A percentile compares a stretch with the other conserved stretches of the same genome.
phyloP scores from a whole-genome alignment of 208 protist genomes.

The Zelonia costaricensis region DNA sequence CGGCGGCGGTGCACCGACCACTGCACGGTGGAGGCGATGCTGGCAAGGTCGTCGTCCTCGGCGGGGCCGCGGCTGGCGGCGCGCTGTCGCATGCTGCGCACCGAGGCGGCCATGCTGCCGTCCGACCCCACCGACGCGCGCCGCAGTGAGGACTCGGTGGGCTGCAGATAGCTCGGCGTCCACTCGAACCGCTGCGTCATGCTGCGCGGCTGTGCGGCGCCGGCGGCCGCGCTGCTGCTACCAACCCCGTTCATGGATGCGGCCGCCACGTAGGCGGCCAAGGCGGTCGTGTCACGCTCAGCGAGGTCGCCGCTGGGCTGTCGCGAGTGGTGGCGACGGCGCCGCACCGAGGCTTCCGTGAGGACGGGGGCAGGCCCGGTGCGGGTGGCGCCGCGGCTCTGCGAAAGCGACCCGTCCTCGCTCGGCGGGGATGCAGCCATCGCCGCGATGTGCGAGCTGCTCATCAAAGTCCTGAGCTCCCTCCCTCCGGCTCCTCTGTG shows the following conservation, averaged over 20 bases:
- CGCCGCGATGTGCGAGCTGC: too few species aligned
- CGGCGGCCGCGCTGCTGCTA: not conserved
- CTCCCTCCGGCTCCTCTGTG: too few species aligned
- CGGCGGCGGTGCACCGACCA: conserved; percentile 9
- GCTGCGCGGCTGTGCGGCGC: not conserved
- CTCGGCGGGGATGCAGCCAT: not conserved
- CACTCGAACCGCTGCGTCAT: not conserved
- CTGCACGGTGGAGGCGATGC: conserved; percentile 7
- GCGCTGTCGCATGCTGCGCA: not conserved
- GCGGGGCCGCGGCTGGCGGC: not conserved
- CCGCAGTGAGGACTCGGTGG: not conserved
- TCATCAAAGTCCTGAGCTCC: too few species aligned
- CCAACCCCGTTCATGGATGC: not conserved
- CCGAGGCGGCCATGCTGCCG: not conserved
- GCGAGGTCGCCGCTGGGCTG: conserved; percentile 1
- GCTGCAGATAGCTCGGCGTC: not conserved
- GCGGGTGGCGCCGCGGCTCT: not conserved
- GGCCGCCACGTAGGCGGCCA: not conserved
- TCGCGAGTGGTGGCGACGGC: conserved; percentile 1
- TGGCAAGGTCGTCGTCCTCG: conserved; percentile 10
- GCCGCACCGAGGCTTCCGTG: conserved; percentile 13
- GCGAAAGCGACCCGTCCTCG: not conserved
- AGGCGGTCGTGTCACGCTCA: not conserved
- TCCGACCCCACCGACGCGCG: not conserved
- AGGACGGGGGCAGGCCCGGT: conserved; percentile 1